Conservation (phyloP, 495 filamentous ascomycete genomes). For the Neurospora sp. region DNA sequence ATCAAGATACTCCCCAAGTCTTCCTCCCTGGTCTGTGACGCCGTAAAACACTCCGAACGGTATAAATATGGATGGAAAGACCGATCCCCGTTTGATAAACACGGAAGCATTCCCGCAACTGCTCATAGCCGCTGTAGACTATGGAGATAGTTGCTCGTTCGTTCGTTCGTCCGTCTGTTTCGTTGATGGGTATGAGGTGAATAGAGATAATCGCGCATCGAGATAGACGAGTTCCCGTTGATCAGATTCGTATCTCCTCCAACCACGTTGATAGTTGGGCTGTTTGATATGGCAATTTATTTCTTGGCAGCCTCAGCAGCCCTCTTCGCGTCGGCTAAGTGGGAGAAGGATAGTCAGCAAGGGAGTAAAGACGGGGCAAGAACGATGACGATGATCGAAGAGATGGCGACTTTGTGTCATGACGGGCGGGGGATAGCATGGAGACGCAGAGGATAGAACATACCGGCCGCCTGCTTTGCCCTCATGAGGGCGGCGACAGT, state of each 20-base stretch:
- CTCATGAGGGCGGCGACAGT: conserved; percentile 74
- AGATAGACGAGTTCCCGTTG: not conserved
- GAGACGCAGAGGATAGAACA: conserved; percentile 3
- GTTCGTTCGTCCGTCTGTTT: not conserved
- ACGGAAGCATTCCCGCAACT: not conserved
- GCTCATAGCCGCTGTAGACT: not conserved
- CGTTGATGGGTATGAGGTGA: not conserved
- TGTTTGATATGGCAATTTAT: conserved; percentile 19
- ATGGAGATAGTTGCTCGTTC: not conserved
- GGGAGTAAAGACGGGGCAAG: not conserved
- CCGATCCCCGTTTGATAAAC: not conserved
- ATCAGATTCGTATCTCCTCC: not conserved
- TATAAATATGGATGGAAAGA: not conserved
- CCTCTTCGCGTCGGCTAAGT: conserved; percentile 43
- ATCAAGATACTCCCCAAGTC: not conserved
- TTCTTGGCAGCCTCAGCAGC: conserved; percentile 23
- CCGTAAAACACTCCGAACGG: not conserved
- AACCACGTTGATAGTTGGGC: not conserved
- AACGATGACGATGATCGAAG: not conserved
- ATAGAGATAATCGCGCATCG: not conserved
- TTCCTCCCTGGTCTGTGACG: not conserved
- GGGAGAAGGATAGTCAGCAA: not conserved
- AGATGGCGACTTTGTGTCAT: not conserved
- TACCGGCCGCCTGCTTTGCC: conserved; percentile 81
- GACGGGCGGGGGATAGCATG: not conserved